phyloP scores from a whole-genome alignment of 805 yeast genomes.

The Kuraishia borneana region DNA sequence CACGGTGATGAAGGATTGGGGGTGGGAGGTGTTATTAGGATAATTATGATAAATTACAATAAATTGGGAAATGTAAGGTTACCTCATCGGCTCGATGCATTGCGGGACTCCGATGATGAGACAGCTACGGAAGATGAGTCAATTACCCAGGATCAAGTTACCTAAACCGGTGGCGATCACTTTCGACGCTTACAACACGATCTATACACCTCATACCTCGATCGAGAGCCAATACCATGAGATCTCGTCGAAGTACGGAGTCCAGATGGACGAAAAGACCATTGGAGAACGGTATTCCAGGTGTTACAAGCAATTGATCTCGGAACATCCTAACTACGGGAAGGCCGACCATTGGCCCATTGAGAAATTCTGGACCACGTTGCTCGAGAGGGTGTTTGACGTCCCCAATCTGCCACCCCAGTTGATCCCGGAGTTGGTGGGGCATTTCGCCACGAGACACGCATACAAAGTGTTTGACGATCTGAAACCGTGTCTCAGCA shows the following conservation, averaged over 20 bases:
- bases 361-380: slow-evolving; percentile 47
- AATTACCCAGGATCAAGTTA: too few species aligned
- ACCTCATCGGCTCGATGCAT: too few species aligned
- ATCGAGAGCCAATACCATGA: slow-evolving; percentile 41
- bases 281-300: slow-evolving; percentile 18
- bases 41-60: slow-evolving; percentile 10
- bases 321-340: slow-evolving; percentile 53
- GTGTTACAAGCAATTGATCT: slow-evolving; percentile 22
- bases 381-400: slow-evolving; percentile 32
- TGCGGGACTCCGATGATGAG: too few species aligned
- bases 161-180: slow-evolving; percentile 36
- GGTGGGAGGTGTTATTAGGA: slow-evolving; percentile 60
- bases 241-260: slow-evolving; percentile 34
- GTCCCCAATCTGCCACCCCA: slow-evolving; percentile 17
- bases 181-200: slow-evolving; percentile 59
- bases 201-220: slow-evolving; percentile 45
- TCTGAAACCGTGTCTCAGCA: slow-evolving; percentile 31
- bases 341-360: slow-evolving; percentile 23
- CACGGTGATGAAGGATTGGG: slow-evolving; percentile 64
- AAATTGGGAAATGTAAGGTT: too few species aligned
- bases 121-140: too few species aligned
- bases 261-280: slow-evolving; percentile 15
- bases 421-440: slow-evolving; percentile 23
- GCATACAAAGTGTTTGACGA: slow-evolving; percentile 48
- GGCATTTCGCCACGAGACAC: slow-evolving; percentile 34